Conservation (phyloP, 495 filamentous ascomycete species). For the Arthonia radiata region DNA sequence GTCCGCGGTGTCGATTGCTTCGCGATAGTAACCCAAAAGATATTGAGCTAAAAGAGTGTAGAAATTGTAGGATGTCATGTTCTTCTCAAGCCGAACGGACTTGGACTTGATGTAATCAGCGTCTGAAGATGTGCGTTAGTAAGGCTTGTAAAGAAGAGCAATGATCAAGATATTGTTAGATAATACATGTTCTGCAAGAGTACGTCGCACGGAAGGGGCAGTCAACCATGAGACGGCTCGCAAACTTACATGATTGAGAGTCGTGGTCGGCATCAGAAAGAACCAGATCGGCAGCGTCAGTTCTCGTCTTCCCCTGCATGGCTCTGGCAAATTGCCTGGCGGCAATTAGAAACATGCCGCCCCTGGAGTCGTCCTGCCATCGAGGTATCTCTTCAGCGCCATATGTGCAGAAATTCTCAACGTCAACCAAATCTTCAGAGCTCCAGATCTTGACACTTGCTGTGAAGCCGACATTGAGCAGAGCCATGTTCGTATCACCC, state of each 20-base stretch:
- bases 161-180: too few relatives aligned
- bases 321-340: slow-evolving; percentile 52
- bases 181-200: too few relatives aligned
- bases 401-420: slow-evolving; percentile 50
- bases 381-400: slow-evolving; percentile 50
- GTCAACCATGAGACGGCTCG: too few relatives aligned
- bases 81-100: too few relatives aligned
- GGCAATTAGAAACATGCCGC: slow-evolving; percentile 45
- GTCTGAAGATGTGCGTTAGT: too few relatives aligned
- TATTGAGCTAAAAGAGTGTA: too few relatives aligned
- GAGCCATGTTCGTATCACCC: slow-evolving; percentile 49
- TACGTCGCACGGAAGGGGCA: too few relatives aligned
- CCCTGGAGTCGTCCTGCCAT: slow-evolving; percentile 55
- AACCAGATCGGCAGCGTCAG: slow-evolving; percentile 25
- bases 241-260: slow-evolving; percentile 33
- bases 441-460: slow-evolving; percentile 45
- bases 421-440: slow-evolving; percentile 48
- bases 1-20: too few relatives aligned
- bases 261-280: slow-evolving; percentile 51
- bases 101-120: too few relatives aligned
- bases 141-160: too few relatives aligned
- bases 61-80: too few relatives aligned
- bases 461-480: slow-evolving; percentile 49
- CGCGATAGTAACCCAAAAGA: too few relatives aligned
- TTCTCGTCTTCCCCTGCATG: slow-evolving; percentile 62